Evolutionary conservation across 768 basidiomycete species (phyloP).

Genomic region (Lyophyllum shimeji): DNA sequence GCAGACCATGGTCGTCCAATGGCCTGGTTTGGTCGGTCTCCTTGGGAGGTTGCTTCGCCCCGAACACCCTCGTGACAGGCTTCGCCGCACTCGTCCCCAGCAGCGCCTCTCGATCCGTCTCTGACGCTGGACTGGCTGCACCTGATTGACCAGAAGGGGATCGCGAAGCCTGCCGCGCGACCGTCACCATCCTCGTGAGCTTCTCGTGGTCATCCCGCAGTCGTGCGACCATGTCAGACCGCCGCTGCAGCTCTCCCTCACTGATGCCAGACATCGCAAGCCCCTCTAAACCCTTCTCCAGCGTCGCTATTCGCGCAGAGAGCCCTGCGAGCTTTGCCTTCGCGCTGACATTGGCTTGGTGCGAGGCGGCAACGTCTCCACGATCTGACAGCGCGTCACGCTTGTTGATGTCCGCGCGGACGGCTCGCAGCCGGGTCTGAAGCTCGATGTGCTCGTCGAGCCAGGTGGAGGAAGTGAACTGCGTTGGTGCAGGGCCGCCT

Average conservation of each 20-base stretch:
- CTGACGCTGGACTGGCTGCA: slow-evolving; percentile 42
- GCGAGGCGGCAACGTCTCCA: slow-evolving; percentile 71
- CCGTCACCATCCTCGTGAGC: slow-evolving; percentile 81
- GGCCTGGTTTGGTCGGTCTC: slow-evolving; percentile 89
- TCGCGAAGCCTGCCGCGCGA: slow-evolving; percentile 57
- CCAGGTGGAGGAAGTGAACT: slow-evolving; percentile 82
- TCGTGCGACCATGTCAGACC: slow-evolving; percentile 86
- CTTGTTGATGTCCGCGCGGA: slow-evolving; percentile 85
- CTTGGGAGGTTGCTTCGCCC: slow-evolving; percentile 52
- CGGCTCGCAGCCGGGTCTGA: slow-evolving; percentile 72
- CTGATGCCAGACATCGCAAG: slow-evolving; percentile 73
- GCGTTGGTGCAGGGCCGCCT: slow-evolving; percentile 33
- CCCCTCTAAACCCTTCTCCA: slow-evolving; percentile 68
- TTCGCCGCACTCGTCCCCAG: slow-evolving; percentile 46
- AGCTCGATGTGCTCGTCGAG: slow-evolving; percentile 85
- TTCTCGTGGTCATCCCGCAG: slow-evolving; percentile 92
- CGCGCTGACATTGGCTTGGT: slow-evolving; percentile 79
- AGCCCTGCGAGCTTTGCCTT: slow-evolving; percentile 82
- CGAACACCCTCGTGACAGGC: slow-evolving; percentile 78
- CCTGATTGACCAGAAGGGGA: slow-evolving; percentile 26
- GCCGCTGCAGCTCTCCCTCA: slow-evolving; percentile 88
- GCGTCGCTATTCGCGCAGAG: slow-evolving; percentile 67
- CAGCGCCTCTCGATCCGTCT: slow-evolving; percentile 65
- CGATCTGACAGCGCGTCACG: slow-evolving; percentile 81
- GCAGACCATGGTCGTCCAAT: slow-evolving; percentile 78